phyloP scores from a whole-genome alignment of 805 yeast species.

The Cyberlindnera euphorbiae region DNA sequence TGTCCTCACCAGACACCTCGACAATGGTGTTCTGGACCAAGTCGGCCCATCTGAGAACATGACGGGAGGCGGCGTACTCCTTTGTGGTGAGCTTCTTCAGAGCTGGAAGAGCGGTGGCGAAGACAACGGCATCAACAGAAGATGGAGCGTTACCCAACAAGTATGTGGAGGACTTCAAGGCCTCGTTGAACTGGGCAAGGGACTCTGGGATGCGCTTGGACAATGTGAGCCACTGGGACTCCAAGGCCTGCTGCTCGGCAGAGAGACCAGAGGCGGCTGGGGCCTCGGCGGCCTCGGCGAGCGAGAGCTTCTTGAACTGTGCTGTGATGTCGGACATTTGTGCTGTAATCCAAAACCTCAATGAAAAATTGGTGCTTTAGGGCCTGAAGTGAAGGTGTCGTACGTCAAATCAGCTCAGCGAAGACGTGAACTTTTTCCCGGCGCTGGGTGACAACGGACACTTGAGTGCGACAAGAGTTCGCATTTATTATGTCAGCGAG shows the following conservation, averaged over 20 bases:
- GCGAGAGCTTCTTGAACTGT: slow-evolving; percentile 27
- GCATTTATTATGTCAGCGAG: no score
- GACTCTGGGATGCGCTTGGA: slow-evolving; percentile 56
- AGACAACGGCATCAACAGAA: slow-evolving; percentile 65
- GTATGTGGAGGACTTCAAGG: slow-evolving; percentile 66
- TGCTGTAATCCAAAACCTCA: no score
- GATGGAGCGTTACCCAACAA: slow-evolving; percentile 64
- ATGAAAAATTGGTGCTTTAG: no score
- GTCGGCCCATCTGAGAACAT: slow-evolving; percentile 89
- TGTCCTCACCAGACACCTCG: slow-evolving; percentile 48
- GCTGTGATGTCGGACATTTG: slow-evolving; percentile 28
- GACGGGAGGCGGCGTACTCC: slow-evolving; percentile 63
- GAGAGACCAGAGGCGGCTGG: slow-evolving; percentile 26
- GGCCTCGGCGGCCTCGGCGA: slow-evolving; percentile 17
- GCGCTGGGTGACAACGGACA: no score
- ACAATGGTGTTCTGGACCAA: slow-evolving; percentile 68
- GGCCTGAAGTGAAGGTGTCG: no score
- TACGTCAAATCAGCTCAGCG: no score
- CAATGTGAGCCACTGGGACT: slow-evolving; percentile 75
- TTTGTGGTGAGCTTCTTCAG: slow-evolving; percentile 52
- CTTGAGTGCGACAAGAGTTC: no score
- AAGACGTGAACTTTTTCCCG: no score
- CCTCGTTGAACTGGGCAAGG: slow-evolving; percentile 58
- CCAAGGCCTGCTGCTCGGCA: slow-evolving; percentile 59
- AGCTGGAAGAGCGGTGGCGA: slow-evolving; percentile 54